These are phyloP conservation scores for Cucumis melo DNA, from an alignment of 306 rosid genomes.

Conservation along the genomic window DNA sequence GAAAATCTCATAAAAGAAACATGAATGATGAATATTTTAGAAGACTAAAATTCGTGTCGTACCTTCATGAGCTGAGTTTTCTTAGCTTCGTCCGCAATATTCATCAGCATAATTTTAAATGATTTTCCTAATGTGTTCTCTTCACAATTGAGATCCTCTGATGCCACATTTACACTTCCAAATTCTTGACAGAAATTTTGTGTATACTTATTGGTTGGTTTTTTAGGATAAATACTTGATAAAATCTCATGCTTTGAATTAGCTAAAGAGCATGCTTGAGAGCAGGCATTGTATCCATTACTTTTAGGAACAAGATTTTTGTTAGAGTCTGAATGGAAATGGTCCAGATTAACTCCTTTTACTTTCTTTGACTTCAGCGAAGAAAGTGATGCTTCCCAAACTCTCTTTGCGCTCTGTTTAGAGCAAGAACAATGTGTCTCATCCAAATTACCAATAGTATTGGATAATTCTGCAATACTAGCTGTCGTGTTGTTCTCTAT, in stretches of 20 bases:
- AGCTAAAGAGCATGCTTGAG: conserved; percentile 21
- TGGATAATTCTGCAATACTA: conserved; percentile 15
- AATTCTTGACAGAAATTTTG: conserved; percentile 20
- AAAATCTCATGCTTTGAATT: conserved; percentile 13
- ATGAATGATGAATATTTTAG: background rate
- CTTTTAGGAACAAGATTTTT: conserved; percentile 23
- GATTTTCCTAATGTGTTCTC: conserved; percentile 27
- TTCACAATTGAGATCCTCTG: conserved; percentile 22
- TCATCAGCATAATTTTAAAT: conserved; percentile 72
- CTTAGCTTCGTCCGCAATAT: conserved; percentile 67
- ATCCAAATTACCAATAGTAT: conserved; percentile 20
- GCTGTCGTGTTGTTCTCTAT: conserved; percentile 15
- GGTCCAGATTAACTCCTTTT: conserved; percentile 56
- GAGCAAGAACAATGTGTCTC: conserved; percentile 29
- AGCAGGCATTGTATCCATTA: conserved; percentile 24
- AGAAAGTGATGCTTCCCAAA: conserved; percentile 74
- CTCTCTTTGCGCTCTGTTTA: conserved; percentile 38
- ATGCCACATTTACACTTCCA: conserved; percentile 11
- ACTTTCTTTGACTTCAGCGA: conserved; percentile 84
- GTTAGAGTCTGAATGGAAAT: conserved; percentile 27
- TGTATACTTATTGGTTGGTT: conserved; percentile 5
- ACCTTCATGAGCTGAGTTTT: conserved; percentile 60
- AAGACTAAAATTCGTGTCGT: background rate
- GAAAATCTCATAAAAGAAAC: background rate
- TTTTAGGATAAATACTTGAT: conserved; percentile 17